Conservation (phyloP, 106 monocot genomes). For the Apostasia shenzhenica region DNA sequence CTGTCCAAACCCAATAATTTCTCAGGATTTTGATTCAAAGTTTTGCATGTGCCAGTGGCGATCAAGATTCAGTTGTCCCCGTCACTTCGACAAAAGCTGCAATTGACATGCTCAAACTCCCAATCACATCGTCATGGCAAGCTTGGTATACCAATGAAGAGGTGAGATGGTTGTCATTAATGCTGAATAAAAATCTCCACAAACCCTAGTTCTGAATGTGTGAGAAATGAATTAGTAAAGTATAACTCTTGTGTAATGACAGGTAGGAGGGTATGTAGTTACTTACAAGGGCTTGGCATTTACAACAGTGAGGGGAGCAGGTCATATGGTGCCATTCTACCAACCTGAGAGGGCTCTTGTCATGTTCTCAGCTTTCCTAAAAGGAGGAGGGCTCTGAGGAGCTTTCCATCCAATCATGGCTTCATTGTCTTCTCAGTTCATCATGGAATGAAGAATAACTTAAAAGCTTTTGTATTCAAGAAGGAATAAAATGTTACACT, state of each 20-base stretch:
- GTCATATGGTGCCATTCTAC: constrained; percentile 16
- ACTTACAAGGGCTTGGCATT: constrained; percentile 20
- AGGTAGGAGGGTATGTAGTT: constrained; percentile 33
- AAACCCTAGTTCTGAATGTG: too few species aligned
- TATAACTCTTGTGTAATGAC: not conserved
- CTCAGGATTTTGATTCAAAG: too few species aligned
- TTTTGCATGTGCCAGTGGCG: constrained; percentile 2
- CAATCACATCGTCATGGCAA: constrained; percentile 10
- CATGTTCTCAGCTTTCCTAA: constrained; percentile 16
- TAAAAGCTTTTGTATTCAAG: not conserved
- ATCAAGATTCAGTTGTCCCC: constrained; percentile 14
- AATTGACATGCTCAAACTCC: constrained; percentile 2
- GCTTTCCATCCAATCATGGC: not conserved
- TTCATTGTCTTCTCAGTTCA: not conserved
- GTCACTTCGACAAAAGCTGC: constrained; percentile 10
- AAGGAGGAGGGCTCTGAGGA: constrained; percentile 8
- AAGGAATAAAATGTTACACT: too few species aligned
- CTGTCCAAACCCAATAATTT: too few species aligned
- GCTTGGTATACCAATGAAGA: constrained; percentile 4
- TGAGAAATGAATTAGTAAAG: too few species aligned
- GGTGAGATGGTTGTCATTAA: not conserved
- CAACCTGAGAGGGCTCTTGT: constrained; percentile 21
- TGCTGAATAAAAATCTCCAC: too few species aligned
- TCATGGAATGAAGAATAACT: not conserved
- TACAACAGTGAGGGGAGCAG: constrained; percentile 22